Evolutionary conservation across 352 stramenopile species (phyloP).

Genomic region (Phytophthora rubi): DNA sequence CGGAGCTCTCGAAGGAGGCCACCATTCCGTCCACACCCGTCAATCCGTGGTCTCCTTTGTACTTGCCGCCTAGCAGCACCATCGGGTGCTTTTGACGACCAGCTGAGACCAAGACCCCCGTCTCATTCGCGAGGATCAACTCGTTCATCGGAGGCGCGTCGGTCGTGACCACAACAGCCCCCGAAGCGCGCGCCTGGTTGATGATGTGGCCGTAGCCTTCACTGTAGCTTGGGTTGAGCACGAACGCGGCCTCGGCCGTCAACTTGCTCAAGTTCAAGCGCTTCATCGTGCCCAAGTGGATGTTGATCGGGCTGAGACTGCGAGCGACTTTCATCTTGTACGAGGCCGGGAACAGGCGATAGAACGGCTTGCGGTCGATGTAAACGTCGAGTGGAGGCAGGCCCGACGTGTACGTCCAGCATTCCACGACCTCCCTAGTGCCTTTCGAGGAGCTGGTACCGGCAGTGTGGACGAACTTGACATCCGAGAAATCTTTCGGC

Average conservation of each 20-base stretch:
- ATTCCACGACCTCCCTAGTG: slow-evolving; percentile 58
- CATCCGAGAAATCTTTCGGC: slow-evolving; percentile 47
- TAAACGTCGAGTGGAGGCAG: slow-evolving; percentile 55
- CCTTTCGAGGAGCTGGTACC: slow-evolving; percentile 62
- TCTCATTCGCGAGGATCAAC: slow-evolving; percentile 37
- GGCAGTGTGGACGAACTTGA: slow-evolving; percentile 59
- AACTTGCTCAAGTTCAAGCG: slow-evolving; percentile 46
- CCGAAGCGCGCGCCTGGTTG: slow-evolving; percentile 65
- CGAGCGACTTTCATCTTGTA: slow-evolving; percentile 32
- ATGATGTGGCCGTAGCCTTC: slow-evolving; percentile 82
- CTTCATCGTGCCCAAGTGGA: slow-evolving; percentile 37
- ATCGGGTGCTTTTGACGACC: slow-evolving; percentile 23
- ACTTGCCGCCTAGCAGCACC: slow-evolving; percentile 42
- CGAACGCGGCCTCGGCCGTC: slow-evolving; percentile 50
- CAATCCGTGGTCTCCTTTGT: slow-evolving; percentile 31
- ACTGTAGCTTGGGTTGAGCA: slow-evolving; percentile 63
- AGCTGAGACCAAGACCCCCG: slow-evolving; percentile 30
- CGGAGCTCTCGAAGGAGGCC: slow-evolving; percentile 29
- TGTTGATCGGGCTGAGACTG: slow-evolving; percentile 38
- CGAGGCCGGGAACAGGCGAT: slow-evolving; percentile 27
- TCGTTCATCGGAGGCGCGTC: slow-evolving; percentile 77
- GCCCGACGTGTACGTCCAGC: slow-evolving; percentile 52
- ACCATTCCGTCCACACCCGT: slow-evolving; percentile 30
- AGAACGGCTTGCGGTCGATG: slow-evolving; percentile 35
- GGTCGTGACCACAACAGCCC: slow-evolving; percentile 57